Evolutionary conservation across 106 monocot genomes (phyloP), one percentile per base, ranked within the genome.

Genomic region (Vanilla planifolia): DNA sequence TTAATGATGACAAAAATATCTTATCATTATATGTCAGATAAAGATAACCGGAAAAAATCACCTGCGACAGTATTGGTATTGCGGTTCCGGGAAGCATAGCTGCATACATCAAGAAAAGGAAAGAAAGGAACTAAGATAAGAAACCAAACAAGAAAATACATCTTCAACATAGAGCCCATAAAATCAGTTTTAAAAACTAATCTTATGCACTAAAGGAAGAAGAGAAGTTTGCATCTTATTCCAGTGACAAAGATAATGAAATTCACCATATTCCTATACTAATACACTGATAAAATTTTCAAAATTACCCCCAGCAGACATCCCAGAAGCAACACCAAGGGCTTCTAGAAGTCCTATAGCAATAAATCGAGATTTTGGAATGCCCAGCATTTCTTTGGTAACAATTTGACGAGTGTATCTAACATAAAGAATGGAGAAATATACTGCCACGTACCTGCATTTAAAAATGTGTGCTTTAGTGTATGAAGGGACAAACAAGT

Each of bases 271-370:
- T 17, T 45, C 3, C 23, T 43, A 44, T n/a, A 23, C 8, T n/a
- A 19, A 33, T 13, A 17, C 28, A 57, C 28, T 19, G 3, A 6
- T 41, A 44, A 9, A 22, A 25, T 25, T 15, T 21, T 33, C 1
- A 8, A 37, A 60, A 25, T 73, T 82, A 96, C 96, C 96, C 81
- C 75, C 96, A 24, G 96, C 86, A 62, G 90, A 75, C 96, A 96
- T 96, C 48, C 96, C 96, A 32, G 69, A 44, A 69, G 87, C 96
- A 65, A 91, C 86, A 41, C 96, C 96, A 23, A 96, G 68, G 46
- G 96, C 96, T 70, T 96, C 96, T 43, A 96, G 70, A 55, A 84
- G 29, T 37, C 96, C 90, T 66, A 96, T 91, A 16, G 74, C 72
- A 50, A 82, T 24, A 60, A 96, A 96, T 41, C 56, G 79, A 68